Conservation (phyloP, 768 basidiomycete species). For the Amanita thiersii region DNA sequence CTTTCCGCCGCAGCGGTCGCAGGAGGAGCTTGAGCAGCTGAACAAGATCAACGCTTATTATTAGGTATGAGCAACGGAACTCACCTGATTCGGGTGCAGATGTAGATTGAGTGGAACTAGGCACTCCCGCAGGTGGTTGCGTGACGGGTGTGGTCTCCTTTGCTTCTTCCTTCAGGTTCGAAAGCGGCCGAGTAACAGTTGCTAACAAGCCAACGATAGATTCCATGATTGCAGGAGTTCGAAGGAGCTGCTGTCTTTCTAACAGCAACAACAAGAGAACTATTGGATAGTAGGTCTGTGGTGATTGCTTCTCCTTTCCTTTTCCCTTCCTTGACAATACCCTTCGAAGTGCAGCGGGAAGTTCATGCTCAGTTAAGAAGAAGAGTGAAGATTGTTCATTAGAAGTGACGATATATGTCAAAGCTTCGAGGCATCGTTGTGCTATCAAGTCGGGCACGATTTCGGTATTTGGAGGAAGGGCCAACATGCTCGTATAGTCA, state of each 20-base stretch:
- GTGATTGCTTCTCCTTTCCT: slow-evolving; percentile 82
- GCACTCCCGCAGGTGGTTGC: slow-evolving; percentile 1
- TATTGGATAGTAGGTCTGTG: slow-evolving; percentile 85
- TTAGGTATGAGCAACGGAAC: slow-evolving; percentile 4
- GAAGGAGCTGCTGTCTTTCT: slow-evolving; percentile 79
- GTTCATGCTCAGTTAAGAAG: slow-evolving; percentile 94
- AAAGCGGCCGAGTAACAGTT: slow-evolving; percentile 79
- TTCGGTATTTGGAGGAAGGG: slow-evolving; percentile 57
- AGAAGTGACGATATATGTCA: slow-evolving; percentile 78
- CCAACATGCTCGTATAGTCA: slow-evolving; percentile 43
- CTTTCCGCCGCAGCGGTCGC: slow-evolving; percentile 1
- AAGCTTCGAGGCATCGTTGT: slow-evolving; percentile 87
- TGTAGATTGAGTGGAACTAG: not conserved
- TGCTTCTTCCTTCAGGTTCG: slow-evolving; percentile 45
- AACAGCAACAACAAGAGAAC: slow-evolving; percentile 83
- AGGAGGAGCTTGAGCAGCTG: slow-evolving; percentile 3
- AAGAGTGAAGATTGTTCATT: slow-evolving; percentile 84
- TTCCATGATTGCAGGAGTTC: slow-evolving; percentile 88
- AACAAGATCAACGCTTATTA: no score
- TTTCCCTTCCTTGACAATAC: slow-evolving; percentile 79
- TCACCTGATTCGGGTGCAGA: slow-evolving; percentile 10
- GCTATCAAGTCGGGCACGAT: slow-evolving; percentile 88
- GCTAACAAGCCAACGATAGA: slow-evolving; percentile 84
- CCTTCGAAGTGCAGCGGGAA: slow-evolving; percentile 69
- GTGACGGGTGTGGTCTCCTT: slow-evolving; percentile 12